A percentile compares a stretch with the other conserved stretches of the same genome.
These are phyloP conservation scores for Mycosphaerella arachidis DNA, from an alignment of 2,329 filamentous ascomycete species.

Conservation along the genomic window DNA sequence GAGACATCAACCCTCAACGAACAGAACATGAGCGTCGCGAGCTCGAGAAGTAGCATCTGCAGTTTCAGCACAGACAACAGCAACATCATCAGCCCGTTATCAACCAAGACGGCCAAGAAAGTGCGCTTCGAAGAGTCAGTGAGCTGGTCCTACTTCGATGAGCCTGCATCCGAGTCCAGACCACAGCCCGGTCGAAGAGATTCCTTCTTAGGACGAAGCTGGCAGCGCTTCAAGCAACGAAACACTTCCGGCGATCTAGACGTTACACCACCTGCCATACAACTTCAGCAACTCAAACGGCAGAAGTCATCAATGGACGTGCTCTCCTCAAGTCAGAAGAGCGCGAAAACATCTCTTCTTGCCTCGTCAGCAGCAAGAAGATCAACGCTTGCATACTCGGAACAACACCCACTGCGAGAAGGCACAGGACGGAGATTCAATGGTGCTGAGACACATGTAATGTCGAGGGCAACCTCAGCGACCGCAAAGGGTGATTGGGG, in stretches of 20 bases:
- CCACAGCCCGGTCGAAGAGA: neutral
- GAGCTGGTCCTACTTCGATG: slow-evolving; percentile 12
- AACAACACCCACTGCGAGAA: slow-evolving; percentile 7
- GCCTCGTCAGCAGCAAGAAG: neutral
- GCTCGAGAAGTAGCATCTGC: slow-evolving; percentile 10
- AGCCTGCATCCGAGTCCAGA: neutral
- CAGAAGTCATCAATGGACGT: neutral
- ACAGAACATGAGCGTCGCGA: slow-evolving; percentile 4
- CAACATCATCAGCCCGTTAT: neutral
- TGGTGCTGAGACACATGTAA: slow-evolving; percentile 6
- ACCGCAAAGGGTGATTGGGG: slow-evolving; percentile 12
- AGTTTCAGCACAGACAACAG: slow-evolving; percentile 11
- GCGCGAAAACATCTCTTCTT: neutral
- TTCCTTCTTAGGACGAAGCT: slow-evolving; percentile 7
- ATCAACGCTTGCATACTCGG: slow-evolving; percentile 6
- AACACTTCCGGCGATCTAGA: slow-evolving; percentile 8
- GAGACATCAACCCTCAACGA: slow-evolving; percentile 7
- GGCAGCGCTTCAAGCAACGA: slow-evolving; percentile 9
- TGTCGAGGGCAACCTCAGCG: slow-evolving; percentile 4
- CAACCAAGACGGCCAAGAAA: slow-evolving; percentile 6
- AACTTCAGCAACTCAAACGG: neutral
- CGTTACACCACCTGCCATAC: neutral
- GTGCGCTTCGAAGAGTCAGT: slow-evolving; percentile 14
- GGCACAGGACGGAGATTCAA: slow-evolving; percentile 9
- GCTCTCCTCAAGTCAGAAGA: neutral